Percentiles rank a stretch among this genome's conserved stretches.
Evolutionary conservation across 202 grass and related monocot species (phyloP).

Genomic region (Eragrostis tef): DNA sequence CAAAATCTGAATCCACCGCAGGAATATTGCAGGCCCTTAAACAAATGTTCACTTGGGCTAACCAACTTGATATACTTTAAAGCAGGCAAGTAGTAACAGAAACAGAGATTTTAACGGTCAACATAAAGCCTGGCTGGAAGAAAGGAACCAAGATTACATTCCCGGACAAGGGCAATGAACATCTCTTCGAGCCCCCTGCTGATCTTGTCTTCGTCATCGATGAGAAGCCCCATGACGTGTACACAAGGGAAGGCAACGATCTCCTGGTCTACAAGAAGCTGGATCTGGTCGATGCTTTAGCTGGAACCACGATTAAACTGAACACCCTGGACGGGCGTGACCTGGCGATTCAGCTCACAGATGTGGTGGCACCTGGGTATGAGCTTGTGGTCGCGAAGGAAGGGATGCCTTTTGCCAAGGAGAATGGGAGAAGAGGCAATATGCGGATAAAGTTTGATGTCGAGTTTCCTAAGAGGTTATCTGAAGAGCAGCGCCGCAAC

Average conservation of each 20-base stretch:
- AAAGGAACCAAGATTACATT: conserved; percentile 96
- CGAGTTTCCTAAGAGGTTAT: conserved; percentile 74
- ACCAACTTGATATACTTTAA: not conserved
- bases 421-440: conserved; percentile 86
- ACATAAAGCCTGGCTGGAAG: conserved; percentile 95
- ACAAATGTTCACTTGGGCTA: not conserved
- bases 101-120: conserved; percentile 85
- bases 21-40: too few relatives aligned
- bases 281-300: conserved; percentile 74
- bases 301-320: conserved; percentile 59
- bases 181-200: conserved; percentile 69
- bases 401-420: conserved; percentile 86
- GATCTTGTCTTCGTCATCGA: conserved; percentile 92
- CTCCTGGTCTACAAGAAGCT: conserved; percentile 70
- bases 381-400: conserved; percentile 75
- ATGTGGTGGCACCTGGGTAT: conserved; percentile 81
- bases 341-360: conserved; percentile 74
- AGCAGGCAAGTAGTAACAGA: conserved; percentile 65
- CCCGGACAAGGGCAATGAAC: conserved; percentile 91
- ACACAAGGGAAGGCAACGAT: conserved; percentile 82
- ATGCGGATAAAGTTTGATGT: conserved; percentile 87
- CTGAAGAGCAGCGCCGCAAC: conserved; percentile 66
- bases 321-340: conserved; percentile 82
- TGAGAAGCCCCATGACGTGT: conserved; percentile 83
- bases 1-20: too few relatives aligned